These are phyloP conservation scores for Phytopythium chamaehyphon DNA, from an alignment of 352 stramenopile genomes.

Conservation along the genomic window DNA sequence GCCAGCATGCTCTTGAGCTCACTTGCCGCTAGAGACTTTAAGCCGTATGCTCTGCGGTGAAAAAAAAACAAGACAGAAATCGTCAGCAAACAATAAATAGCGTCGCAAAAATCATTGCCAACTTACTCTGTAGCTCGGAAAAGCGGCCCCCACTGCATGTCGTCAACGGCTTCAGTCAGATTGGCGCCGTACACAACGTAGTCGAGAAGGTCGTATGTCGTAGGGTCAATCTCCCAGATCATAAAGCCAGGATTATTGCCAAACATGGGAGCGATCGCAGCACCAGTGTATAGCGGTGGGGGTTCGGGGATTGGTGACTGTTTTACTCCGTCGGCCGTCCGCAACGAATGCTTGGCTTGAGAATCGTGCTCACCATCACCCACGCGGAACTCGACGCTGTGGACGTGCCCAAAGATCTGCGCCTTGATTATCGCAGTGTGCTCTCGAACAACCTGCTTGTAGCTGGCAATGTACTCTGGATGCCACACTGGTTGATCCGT, in stretches of 20 bases:
- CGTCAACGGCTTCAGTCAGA: conserved; percentile 33
- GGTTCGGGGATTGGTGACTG: conserved; percentile 18
- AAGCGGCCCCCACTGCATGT: conserved; percentile 45
- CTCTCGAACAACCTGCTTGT: conserved; percentile 66
- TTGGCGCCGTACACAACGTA: conserved; percentile 77
- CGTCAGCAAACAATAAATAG: background rate
- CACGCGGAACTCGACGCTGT: conserved; percentile 89
- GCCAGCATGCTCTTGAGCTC: conserved; percentile 37
- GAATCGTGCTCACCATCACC: conserved; percentile 14
- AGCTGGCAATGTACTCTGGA: conserved; percentile 75
- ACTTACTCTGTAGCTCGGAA: conserved; percentile 37
- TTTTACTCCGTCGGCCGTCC: conserved; percentile 9
- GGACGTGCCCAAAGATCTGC: conserved; percentile 91
- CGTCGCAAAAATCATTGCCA: background rate
- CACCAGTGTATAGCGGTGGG: conserved; percentile 73
- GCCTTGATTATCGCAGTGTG: conserved; percentile 70
- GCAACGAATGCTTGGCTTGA: conserved; percentile 11
- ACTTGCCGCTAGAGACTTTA: conserved; percentile 31
- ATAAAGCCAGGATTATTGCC: conserved; percentile 91
- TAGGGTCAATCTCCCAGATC: conserved; percentile 67
- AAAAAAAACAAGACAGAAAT: background rate
- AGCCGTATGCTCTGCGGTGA: conserved; percentile 37
- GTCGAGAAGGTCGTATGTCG: conserved; percentile 68
- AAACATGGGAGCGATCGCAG: conserved; percentile 88
- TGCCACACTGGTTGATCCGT: conserved; percentile 81